Conservation (phyloP, 352 stramenopile species). For the Phytophthora pluvialis region DNA sequence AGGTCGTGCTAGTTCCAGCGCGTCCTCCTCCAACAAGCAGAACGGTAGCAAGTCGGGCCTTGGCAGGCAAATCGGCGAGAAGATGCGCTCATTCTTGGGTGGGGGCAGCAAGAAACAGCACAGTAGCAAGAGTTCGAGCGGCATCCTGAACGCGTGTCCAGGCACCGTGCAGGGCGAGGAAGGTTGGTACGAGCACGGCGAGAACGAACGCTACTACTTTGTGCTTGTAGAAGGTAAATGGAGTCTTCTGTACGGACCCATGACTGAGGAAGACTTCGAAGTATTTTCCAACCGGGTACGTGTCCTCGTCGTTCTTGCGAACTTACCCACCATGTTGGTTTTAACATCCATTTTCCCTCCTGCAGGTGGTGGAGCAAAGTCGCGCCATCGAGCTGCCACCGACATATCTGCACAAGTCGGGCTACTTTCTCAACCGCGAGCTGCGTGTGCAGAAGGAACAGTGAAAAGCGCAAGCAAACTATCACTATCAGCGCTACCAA, state of each 20-base stretch:
- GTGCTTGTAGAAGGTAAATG: constrained; percentile 83
- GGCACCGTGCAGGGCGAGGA: constrained; percentile 85
- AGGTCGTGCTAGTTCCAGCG: constrained; percentile 40
- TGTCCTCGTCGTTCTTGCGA: neutral
- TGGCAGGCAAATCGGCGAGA: constrained; percentile 82
- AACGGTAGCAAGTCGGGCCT: constrained; percentile 46
- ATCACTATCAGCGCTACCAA: constrained; percentile 12
- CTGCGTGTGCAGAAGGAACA: constrained; percentile 61
- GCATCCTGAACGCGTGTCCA: constrained; percentile 82
- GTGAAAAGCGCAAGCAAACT: constrained; percentile 19
- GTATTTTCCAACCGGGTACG: constrained; percentile 76
- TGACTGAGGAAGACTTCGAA: constrained; percentile 88
- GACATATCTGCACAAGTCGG: constrained; percentile 85
- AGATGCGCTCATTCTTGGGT: constrained; percentile 81
- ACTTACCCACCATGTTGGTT: neutral
- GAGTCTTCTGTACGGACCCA: constrained; percentile 85
- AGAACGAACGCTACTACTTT: constrained; percentile 90
- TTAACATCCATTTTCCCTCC: constrained; percentile 4
- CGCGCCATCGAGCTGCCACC: constrained; percentile 71
- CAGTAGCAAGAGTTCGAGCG: constrained; percentile 68
- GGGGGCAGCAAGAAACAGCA: constrained; percentile 74
- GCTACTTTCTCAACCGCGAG: constrained; percentile 75
- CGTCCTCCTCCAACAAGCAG: constrained; percentile 34
- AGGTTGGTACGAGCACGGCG: constrained; percentile 89
- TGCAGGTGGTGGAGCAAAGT: constrained; percentile 70